Percentiles rank a stretch among this genome's conserved stretches.
phyloP scores from a whole-genome alignment of 2,329 filamentous ascomycete species.

The Fusarium tricinctum region DNA sequence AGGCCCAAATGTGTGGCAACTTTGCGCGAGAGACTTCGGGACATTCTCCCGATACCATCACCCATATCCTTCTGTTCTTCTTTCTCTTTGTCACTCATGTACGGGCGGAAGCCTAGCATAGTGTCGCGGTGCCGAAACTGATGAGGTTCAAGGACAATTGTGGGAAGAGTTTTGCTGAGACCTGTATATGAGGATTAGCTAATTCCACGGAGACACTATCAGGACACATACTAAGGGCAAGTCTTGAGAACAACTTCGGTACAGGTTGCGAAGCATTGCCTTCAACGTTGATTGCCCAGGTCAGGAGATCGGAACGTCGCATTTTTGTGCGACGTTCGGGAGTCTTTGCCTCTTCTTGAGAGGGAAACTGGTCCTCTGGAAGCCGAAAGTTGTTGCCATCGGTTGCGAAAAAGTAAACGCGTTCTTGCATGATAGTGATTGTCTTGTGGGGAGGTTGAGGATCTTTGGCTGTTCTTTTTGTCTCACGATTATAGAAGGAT shows the following conservation, averaged over 20 bases:
- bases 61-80: conserved; percentile 67
- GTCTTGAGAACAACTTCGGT: conserved; percentile 71
- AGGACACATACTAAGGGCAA: conserved; percentile 63
- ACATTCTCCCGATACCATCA: conserved; percentile 77
- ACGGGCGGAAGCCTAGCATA: conserved; percentile 48
- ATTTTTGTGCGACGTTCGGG: conserved; percentile 52
- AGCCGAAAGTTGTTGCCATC: conserved; percentile 60
- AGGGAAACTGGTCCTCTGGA: conserved; percentile 36
- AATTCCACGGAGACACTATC: background rate
- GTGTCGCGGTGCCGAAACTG: conserved; percentile 58
- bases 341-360: conserved; percentile 44
- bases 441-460: conserved; percentile 40
- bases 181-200: conserved; percentile 54
- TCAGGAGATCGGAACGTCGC: conserved; percentile 59
- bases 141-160: conserved; percentile 59
- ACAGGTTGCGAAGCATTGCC: conserved; percentile 62
- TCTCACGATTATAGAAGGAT: conserved; percentile 61
- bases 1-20: conserved; percentile 67
- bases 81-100: conserved; percentile 72
- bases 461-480: conserved; percentile 57
- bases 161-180: conserved; percentile 65
- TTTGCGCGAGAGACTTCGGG: conserved; percentile 67
- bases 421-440: conserved; percentile 52
- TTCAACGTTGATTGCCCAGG: conserved; percentile 65
- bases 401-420: conserved; percentile 69